A percentile compares a stretch with the other conserved stretches of the same genome.
Evolutionary conservation across 257 asterid genomes (phyloP).

Genomic region (Solanum arcanum): DNA sequence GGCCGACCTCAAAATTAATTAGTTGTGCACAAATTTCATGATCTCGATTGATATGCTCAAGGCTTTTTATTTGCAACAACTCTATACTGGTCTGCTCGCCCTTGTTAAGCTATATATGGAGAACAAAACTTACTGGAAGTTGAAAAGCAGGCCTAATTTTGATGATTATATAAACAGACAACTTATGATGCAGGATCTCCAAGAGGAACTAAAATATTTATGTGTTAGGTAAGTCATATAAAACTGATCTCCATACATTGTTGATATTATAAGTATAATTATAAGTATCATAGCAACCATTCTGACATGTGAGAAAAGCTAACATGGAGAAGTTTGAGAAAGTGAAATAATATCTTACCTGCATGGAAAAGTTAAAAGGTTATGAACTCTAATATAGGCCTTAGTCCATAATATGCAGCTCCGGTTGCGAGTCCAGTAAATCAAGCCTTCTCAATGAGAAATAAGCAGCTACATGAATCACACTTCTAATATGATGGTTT

Average conservation of each 20-base stretch:
- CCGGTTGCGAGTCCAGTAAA: slow-evolving; percentile 37
- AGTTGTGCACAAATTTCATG: not conserved
- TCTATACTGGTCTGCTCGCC: not conserved
- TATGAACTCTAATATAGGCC: slow-evolving; percentile 23
- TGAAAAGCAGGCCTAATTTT: not conserved
- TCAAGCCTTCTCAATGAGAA: slow-evolving; percentile 47
- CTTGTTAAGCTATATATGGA: not conserved
- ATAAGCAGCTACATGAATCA: not conserved
- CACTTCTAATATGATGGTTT: no score
- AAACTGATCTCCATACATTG: not conserved
- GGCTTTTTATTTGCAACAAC: not conserved
- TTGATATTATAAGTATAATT: not conserved
- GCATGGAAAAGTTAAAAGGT: slow-evolving; percentile 72
- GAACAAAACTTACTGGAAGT: not conserved
- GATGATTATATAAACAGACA: not conserved
- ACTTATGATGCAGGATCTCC: not conserved
- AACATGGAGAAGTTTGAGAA: not conserved
- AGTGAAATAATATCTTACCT: slow-evolving; percentile 27
- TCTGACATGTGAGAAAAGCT: not conserved
- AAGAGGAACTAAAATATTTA: not conserved
- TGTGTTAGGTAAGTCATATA: not conserved
- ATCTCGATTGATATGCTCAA: not conserved
- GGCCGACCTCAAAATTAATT: no score
- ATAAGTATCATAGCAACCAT: not conserved
- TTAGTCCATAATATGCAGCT: slow-evolving; percentile 38